phyloP scores from a whole-genome alignment of 805 yeast species.

The Diddensiella caesifluorescens region DNA sequence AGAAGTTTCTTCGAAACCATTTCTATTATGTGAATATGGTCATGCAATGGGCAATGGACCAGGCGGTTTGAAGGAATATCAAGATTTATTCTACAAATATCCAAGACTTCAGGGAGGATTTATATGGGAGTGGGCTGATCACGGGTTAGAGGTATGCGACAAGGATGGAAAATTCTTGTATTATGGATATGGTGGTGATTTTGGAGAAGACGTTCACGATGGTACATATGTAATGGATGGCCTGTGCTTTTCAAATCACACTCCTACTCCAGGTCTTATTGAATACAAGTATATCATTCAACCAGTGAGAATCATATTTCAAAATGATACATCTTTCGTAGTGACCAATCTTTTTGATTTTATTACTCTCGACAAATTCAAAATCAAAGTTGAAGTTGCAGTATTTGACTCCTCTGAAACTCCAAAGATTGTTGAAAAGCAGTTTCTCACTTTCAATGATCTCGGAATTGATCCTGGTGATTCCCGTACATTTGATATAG shows the following conservation, averaged over 20 bases:
- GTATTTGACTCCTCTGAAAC: constrained; percentile 1
- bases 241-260: constrained; percentile 29
- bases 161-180: constrained; percentile 16
- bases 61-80: constrained; percentile 32
- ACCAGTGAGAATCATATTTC: constrained; percentile 23
- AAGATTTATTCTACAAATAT: constrained; percentile 30
- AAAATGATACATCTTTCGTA: constrained; percentile 1
- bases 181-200: constrained; percentile 36
- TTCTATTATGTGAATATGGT: constrained; percentile 35
- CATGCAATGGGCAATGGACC: constrained; percentile 40
- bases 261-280: constrained; percentile 34
- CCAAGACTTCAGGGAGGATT: constrained; percentile 35
- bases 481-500: no score
- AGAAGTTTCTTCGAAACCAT: constrained; percentile 27
- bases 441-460: not conserved
- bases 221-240: constrained; percentile 38
- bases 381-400: constrained; percentile 4
- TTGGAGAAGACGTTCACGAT: constrained; percentile 34
- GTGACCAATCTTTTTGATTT: constrained; percentile 14
- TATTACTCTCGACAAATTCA: constrained; percentile 4
- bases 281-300: constrained; percentile 34
- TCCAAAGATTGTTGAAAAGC: constrained; percentile 5
- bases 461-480: no score
- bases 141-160: constrained; percentile 29
- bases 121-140: constrained; percentile 39